These are phyloP conservation scores for Persicaria maculosa DNA, from an alignment of 148 eudicot genomes.

Conservation along the genomic window DNA sequence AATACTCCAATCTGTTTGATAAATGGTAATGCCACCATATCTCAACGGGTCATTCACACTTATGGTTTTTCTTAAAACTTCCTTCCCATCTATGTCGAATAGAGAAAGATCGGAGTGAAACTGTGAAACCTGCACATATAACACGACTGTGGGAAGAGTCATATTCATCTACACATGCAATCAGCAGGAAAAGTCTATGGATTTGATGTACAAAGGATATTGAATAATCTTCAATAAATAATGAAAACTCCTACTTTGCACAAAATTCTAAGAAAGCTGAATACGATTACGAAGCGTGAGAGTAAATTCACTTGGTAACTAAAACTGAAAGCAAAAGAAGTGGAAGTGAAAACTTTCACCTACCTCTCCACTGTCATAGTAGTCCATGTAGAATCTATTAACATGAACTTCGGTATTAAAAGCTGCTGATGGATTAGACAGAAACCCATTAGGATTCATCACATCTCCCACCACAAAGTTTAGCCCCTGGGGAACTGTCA, in stretches of 20 bases:
- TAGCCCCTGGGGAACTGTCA: constrained; percentile 87
- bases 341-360: constrained; percentile 19
- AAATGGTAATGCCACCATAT: constrained; percentile 86
- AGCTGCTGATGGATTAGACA: constrained; percentile 67
- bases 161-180: not conserved
- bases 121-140: constrained; percentile 57
- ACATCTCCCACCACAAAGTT: constrained; percentile 91
- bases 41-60: constrained; percentile 94
- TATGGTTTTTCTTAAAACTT: constrained; percentile 86
- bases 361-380: constrained; percentile 95
- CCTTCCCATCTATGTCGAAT: constrained; percentile 76
- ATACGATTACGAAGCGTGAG: not conserved
- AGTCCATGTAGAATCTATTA: constrained; percentile 86
- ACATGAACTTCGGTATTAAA: constrained; percentile 91
- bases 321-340: not conserved
- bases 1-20: constrained; percentile 97
- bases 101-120: constrained; percentile 86
- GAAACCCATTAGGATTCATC: constrained; percentile 72
- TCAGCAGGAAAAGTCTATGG: not conserved
- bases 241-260: not conserved
- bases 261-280: not conserved
- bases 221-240: not conserved
- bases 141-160: constrained; percentile 1
- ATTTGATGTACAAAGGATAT: not conserved
- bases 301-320: no score